Evolutionary conservation across 2,329 filamentous ascomycete species (phyloP).

Genomic region (Aspergillus sp.): DNA sequence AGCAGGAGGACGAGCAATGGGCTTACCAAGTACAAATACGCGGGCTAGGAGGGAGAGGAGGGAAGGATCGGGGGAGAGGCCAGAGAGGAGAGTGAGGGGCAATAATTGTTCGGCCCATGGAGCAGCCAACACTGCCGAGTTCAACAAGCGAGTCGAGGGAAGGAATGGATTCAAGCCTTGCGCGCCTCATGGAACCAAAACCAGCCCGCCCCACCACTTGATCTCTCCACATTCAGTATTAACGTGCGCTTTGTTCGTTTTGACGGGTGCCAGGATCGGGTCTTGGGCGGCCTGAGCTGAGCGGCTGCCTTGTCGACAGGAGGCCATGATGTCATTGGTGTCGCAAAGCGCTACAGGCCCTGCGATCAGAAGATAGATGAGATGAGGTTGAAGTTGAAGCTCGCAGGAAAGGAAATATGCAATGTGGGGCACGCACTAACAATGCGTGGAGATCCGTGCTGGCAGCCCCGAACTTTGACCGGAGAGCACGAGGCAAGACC

Average conservation of each 20-base stretch:
- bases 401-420: neutral
- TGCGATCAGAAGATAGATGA: neutral
- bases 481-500: neutral
- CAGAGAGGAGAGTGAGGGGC: slow-evolving; percentile 1
- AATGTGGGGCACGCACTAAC: neutral
- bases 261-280: neutral
- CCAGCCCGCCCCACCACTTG: slow-evolving; percentile 1
- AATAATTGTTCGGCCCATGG: neutral
- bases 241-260: neutral
- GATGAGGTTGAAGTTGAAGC: neutral
- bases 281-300: neutral
- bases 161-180: neutral
- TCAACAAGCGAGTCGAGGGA: slow-evolving; percentile 3
- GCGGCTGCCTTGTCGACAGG: neutral
- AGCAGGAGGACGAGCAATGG: neutral
- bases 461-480: neutral
- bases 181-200: slow-evolving; percentile 1
- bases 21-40: neutral
- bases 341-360: neutral
- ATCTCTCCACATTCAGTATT: slow-evolving; percentile 5
- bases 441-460: neutral
- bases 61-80: neutral
- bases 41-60: neutral
- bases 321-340: neutral
- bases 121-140: neutral